Evolutionary conservation across 179 eudicot species (phyloP).

Genomic region (Vitellaria paradoxa): DNA sequence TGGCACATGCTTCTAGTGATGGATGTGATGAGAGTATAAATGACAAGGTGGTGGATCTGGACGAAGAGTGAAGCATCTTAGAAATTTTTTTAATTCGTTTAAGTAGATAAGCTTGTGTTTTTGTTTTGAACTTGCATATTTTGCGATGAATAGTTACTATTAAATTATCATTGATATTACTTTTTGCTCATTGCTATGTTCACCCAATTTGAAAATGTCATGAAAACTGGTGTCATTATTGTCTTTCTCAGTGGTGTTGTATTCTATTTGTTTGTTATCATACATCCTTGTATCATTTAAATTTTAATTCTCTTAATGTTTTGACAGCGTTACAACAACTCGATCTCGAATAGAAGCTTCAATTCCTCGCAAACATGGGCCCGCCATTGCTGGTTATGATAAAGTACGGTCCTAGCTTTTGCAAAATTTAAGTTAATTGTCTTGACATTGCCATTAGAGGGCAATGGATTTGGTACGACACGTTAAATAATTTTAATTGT

Average conservation of each 20-base stretch:
- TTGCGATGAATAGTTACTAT: no score
- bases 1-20: no score
- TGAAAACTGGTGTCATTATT: not conserved
- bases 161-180: no score
- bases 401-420: conserved; percentile 44
- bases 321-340: conserved; percentile 69
- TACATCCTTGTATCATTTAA: not conserved
- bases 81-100: no score
- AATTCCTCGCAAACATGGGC: conserved; percentile 96
- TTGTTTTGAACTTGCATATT: no score
- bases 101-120: no score
- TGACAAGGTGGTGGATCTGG: no score
- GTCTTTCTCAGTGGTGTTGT: not conserved
- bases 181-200: no score
- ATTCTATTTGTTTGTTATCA: not conserved
- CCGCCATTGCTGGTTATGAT: conserved; percentile 95
- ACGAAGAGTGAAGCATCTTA: no score
- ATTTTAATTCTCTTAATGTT: conserved; percentile 2
- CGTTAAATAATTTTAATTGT: not conserved
- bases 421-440: not conserved
- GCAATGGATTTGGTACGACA: not conserved
- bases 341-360: conserved; percentile 87
- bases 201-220: not conserved
- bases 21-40: no score
- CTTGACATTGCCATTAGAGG: not conserved